phyloP scores from a whole-genome alignment of 2,329 filamentous ascomycete species.

The Paraphaeosphaeria minitans region DNA sequence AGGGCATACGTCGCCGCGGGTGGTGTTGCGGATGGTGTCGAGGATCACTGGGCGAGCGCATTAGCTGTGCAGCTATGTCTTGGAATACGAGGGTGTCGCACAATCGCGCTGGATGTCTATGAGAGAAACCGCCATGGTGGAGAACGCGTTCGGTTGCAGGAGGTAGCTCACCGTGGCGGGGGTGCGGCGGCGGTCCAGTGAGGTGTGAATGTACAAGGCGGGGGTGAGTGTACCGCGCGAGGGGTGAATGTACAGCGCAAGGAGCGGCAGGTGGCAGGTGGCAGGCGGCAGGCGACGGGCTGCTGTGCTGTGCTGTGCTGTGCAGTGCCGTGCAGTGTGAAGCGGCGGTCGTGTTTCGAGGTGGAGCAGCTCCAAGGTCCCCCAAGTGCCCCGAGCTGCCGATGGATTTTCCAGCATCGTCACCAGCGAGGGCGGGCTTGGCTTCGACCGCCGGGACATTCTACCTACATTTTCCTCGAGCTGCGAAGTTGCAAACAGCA shows the following conservation, averaged over 20 bases:
- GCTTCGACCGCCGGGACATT: neutral
- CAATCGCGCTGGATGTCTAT: constrained; percentile 83
- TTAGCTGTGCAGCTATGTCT: constrained; percentile 19
- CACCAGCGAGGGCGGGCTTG: neutral
- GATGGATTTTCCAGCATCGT: too few species aligned
- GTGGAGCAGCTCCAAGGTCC: neutral
- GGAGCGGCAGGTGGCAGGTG: constrained; percentile 1
- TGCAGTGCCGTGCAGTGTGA: too few species aligned
- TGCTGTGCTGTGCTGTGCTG: too few species aligned
- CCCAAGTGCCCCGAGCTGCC: neutral
- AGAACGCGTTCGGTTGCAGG: too few species aligned
- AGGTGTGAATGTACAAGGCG: too few species aligned
- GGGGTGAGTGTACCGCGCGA: too few species aligned
- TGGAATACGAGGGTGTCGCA: constrained; percentile 42
- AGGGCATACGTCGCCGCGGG: constrained; percentile 74
- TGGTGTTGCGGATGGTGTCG: constrained; percentile 75
- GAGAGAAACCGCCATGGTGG: constrained; percentile 77
- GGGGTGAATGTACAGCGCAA: neutral
- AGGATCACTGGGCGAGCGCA: constrained; percentile 66
- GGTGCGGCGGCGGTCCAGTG: constrained; percentile 18
- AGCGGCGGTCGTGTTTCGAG: constrained; percentile 5
- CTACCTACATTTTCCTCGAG: neutral
- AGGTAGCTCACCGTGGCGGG: constrained; percentile 45
- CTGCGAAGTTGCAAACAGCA: neutral
- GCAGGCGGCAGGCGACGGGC: too few species aligned